phyloP scores from a whole-genome alignment of 257 asterid species.

The Nicotiana noctiflora region DNA sequence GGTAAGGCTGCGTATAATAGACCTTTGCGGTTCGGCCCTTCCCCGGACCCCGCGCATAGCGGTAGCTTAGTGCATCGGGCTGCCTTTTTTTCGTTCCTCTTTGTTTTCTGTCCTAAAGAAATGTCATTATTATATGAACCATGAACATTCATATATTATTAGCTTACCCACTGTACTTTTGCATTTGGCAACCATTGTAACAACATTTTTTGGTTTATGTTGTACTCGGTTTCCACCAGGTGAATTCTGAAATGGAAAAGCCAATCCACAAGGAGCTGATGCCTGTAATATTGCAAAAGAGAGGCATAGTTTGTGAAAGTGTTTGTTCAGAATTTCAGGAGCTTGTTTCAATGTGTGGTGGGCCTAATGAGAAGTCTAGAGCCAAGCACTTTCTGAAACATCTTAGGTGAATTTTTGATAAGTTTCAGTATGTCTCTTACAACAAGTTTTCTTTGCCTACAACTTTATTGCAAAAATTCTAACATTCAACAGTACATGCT shows the following conservation, averaged over 20 bases:
- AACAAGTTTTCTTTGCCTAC: not conserved
- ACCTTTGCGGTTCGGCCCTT: too few relatives aligned
- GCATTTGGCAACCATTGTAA: not conserved
- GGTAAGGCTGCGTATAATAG: too few relatives aligned
- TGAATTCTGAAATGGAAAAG: conserved; percentile 52
- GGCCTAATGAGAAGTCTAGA: conserved; percentile 75
- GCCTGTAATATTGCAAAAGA: conserved; percentile 40
- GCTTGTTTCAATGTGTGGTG: conserved; percentile 83
- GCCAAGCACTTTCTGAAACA: conserved; percentile 56
- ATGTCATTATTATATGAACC: not conserved
- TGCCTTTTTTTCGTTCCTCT: too few relatives aligned
- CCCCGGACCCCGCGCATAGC: too few relatives aligned
- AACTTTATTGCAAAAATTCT: not conserved
- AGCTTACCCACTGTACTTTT: not conserved
- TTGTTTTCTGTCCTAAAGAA: not conserved
- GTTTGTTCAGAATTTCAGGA: conserved; percentile 68
- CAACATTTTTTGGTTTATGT: conserved; percentile 2
- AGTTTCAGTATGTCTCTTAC: not conserved
- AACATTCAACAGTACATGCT: not conserved
- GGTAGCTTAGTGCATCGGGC: too few relatives aligned
- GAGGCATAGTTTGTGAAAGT: conserved; percentile 77
- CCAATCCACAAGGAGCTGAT: conserved; percentile 55
- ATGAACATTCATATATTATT: not conserved
- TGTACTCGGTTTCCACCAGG: conserved; percentile 32
- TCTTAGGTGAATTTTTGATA: conserved; percentile 52